phyloP scores from a whole-genome alignment of 306 rosid genomes.

The Benincasa hispida region DNA sequence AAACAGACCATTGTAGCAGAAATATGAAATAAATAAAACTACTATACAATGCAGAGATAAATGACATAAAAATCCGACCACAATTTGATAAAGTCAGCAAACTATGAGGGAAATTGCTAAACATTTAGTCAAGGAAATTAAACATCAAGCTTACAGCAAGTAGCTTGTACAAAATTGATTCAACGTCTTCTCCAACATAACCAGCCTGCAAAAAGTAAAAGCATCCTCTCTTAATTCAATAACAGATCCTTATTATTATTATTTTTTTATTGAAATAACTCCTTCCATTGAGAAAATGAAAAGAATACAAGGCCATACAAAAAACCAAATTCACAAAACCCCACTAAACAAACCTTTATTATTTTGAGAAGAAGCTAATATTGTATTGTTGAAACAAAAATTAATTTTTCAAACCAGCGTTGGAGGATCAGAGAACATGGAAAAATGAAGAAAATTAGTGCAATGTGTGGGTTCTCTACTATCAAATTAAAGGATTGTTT shows the following conservation, averaged over 20 bases:
- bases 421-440: neutral
- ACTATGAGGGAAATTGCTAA: neutral
- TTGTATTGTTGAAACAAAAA: neutral
- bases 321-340: too few species aligned
- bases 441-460: neutral
- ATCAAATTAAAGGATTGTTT: neutral
- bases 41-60: neutral
- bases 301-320: too few species aligned
- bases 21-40: neutral
- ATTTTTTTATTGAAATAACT: too few species aligned
- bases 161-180: slow-evolving; percentile 78
- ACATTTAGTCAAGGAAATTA: neutral
- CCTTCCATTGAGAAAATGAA: too few species aligned
- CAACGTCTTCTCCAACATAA: slow-evolving; percentile 97
- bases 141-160: slow-evolving; percentile 55
- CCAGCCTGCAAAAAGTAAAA: slow-evolving; percentile 67
- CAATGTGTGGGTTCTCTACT: neutral
- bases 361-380: neutral
- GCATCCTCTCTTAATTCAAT: slow-evolving; percentile 15
- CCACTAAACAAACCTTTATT: neutral
- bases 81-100: neutral
- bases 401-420: neutral
- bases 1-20: neutral
- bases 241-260: slow-evolving; percentile 1
- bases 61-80: neutral